These are phyloP conservation scores for Royoungia palumana DNA, from an alignment of 768 basidiomycete genomes.

Conservation along the genomic window DNA sequence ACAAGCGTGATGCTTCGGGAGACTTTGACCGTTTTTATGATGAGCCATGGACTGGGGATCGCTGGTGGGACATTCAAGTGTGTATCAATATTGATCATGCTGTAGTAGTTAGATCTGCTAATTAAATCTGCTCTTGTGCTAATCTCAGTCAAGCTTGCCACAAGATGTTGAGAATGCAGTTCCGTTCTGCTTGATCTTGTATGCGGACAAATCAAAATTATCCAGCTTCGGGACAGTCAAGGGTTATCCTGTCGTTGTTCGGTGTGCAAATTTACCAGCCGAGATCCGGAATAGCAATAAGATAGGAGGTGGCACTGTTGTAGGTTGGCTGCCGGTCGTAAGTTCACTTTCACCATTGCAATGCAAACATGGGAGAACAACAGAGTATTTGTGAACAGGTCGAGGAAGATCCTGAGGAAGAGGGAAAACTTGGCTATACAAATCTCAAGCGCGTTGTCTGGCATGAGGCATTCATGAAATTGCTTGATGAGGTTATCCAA, in stretches of 20 bases:
- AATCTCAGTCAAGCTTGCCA: not conserved
- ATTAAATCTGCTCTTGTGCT: not conserved
- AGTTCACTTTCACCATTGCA: not conserved
- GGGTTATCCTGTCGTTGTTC: conserved; percentile 18
- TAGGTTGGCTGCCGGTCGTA: conserved; percentile 18
- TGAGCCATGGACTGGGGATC: conserved; percentile 11
- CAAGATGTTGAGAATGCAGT: not conserved
- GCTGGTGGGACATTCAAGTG: conserved; percentile 12
- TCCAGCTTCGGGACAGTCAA: conserved; percentile 14
- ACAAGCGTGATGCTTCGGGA: too few relatives aligned
- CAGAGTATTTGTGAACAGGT: too few relatives aligned
- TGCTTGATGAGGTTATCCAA: conserved; percentile 27
- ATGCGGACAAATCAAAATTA: conserved; percentile 20
- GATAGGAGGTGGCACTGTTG: conserved; percentile 12
- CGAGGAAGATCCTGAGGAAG: conserved; percentile 34
- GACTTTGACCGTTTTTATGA: conserved; percentile 1
- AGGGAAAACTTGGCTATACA: conserved; percentile 29
- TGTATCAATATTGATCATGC: too few relatives aligned
- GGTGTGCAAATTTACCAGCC: conserved; percentile 10
- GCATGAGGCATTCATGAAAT: conserved; percentile 32
- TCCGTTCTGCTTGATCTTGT: conserved; percentile 8
- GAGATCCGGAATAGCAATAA: conserved; percentile 12
- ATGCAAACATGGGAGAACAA: too few relatives aligned
- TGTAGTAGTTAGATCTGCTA: too few relatives aligned
- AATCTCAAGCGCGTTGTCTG: conserved; percentile 36